Evolutionary conservation across 306 rosid genomes (phyloP), one percentile per base, ranked within the genome.

Genomic region (Pachyrhizus erosus): DNA sequence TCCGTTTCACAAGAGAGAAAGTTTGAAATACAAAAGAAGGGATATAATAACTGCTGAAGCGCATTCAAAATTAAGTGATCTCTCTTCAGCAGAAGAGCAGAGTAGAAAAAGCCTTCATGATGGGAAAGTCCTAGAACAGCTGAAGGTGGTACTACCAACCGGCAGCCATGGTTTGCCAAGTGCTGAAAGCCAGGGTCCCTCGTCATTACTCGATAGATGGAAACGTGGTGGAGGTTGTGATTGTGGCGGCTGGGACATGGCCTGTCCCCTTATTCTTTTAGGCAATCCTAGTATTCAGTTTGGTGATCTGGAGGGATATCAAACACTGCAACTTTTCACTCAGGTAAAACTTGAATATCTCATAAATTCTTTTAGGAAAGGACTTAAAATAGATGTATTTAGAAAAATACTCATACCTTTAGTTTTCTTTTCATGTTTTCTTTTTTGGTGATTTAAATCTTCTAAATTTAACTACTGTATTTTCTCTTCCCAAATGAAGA

Each of bases 181-280:
- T 82, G 83, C 46, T 64, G 90, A 87, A 86, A 83, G 82, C 75
- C 76, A 55, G 17, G 92, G 92, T 73, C 99, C 98, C 61, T 93
- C 98, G 2, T 52, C 92, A 8, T 89, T 95, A 86, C 89, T 95
- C 29, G 97, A 88, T 75, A 86, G 98, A 49, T 95, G 94, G 97
- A 95, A 94, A 82, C 83, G 81, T 49, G 97, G 98, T 57, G 99
- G 97, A 55, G 94, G 97, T n/a, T 95, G 99, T 64, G 98, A 95
- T 76, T 95, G 98, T 54, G 98, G 99, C 10, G 97, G 98, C 67
- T 95, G 98, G 99, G 99, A 95, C 87, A 91, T 95, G 96, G 90
- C 96, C 34, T 95, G 98, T 73, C 98, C 98, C 80, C 89, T 95
- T 66, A 54, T 87, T 37, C 84, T 93, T 82, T 87, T 95, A 79